Evolutionary conservation across 192 early-diverging fungal species (phyloP).

Genomic region (Backusella mclennaniae): DNA sequence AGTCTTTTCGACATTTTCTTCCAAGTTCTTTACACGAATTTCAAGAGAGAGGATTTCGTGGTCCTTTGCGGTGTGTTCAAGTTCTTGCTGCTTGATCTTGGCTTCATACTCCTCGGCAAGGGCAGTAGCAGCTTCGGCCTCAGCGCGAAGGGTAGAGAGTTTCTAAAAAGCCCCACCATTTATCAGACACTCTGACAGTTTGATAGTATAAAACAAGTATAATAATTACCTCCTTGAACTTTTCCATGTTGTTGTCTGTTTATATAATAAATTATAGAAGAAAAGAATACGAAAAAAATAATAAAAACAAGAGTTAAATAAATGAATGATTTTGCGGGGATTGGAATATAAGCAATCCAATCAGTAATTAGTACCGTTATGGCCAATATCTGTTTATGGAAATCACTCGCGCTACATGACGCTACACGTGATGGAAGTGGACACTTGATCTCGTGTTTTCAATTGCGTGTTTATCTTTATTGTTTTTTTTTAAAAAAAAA

Average conservation of each 20-base stretch:
- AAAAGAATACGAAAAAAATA: constrained; percentile 13
- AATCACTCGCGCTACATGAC: constrained; percentile 1
- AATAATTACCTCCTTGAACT: constrained; percentile 57
- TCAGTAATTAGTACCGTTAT: constrained; percentile 4
- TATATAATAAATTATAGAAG: constrained; percentile 10
- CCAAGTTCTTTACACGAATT: constrained; percentile 53
- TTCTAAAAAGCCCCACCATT: constrained; percentile 44
- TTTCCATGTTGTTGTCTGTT: constrained; percentile 49
- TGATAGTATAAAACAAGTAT: background rate
- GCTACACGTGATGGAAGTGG: background rate
- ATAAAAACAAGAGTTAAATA: background rate
- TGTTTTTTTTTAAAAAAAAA: no score
- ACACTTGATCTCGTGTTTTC: background rate
- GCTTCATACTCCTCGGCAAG: constrained; percentile 64
- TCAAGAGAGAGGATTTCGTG: constrained; percentile 70
- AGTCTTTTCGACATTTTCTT: constrained; percentile 36
- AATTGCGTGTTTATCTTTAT: background rate
- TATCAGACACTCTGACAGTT: background rate
- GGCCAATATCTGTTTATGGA: constrained; percentile 7
- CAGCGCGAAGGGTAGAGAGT: constrained; percentile 60
- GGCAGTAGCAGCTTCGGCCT: constrained; percentile 60
- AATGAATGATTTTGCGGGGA: background rate
- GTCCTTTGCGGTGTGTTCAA: constrained; percentile 65
- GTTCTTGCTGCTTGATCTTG: constrained; percentile 57
- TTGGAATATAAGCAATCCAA: background rate